Evolutionary conservation across 2,329 filamentous ascomycete species (phyloP), one percentile per base, ranked within the genome.

Genomic region (Lecanicillium sp.): DNA sequence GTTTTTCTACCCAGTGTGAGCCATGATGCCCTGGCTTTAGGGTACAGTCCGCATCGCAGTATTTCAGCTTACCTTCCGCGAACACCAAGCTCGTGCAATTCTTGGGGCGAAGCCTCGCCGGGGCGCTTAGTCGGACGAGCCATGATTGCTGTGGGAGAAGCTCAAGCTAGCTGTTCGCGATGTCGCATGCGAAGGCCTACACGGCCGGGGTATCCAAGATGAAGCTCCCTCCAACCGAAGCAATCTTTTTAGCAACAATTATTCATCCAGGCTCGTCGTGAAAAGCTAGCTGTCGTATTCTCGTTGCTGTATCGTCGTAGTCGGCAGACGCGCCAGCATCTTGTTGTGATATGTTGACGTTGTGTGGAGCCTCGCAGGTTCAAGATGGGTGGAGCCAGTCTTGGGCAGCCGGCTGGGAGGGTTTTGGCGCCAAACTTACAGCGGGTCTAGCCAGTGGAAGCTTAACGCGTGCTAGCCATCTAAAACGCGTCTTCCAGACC

Each of bases 1-100:
- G 93, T 98, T 77, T 95, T 94, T 57, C 91, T 96, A 56, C 17
- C 42, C 40, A 27, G 37, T 4, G 43, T 52, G 48, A 55, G 55
- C 27, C 2, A 5, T 20, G n/a, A 15, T 7, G 14, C 23, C 15
- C 19, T 19, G 29, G 27, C 11, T 15, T 8, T 5, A 21, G 2
- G 2, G 10, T 21, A 5, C 4, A 14, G 14, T 14, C 4, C 8
- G 10, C 15, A 14, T 53, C 40, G 29, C 21, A 20, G 5, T 11
- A 9, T 14, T 15, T 10, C 12, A 23, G 62, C 67, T 36, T 60
- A 70, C 67, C 67, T 66, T 52, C 67, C 67, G 48, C 60, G 62
- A 23, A 61, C 55, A 38, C 67, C 62, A 14, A 67, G 57, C 54
- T 63, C 56, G 52, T 66, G 58, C 48, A 66, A 56, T 36, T 56